Percentiles rank a stretch among this genome's conserved stretches.
Conservation (phyloP, 75 land plant genomes). For the Selaginella moellendorffii region DNA sequence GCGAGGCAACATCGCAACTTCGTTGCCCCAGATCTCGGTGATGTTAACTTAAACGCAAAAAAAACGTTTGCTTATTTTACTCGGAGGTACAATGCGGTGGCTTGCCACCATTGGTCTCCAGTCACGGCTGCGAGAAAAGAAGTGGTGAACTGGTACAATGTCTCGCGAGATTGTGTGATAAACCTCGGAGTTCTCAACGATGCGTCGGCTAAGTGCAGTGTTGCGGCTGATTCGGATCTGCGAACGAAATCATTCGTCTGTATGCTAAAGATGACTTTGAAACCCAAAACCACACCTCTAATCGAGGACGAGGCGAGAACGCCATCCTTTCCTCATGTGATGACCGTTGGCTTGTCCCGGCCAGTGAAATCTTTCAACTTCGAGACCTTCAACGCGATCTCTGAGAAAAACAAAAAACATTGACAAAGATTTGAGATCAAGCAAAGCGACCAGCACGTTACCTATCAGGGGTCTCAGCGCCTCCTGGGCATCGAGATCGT, state of each 20-base stretch:
- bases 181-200: neutral
- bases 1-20: too few species aligned
- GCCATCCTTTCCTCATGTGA: neutral
- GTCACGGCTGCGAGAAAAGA: neutral
- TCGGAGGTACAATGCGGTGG: neutral
- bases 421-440: neutral
- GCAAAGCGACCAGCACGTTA: too few species aligned
- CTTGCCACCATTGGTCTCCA: neutral
- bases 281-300: neutral
- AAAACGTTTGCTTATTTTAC: neutral
- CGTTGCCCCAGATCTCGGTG: neutral
- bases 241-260: neutral
- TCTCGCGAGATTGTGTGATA: too few species aligned
- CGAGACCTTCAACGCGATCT: neutral
- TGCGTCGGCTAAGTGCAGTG: neutral
- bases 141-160: neutral
- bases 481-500: constrained; percentile 4
- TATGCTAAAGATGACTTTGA: neutral
- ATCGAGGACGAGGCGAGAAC: neutral
- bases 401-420: neutral
- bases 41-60: neutral
- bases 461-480: neutral
- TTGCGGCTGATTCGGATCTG: neutral
- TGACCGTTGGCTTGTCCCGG: constrained; percentile 8
- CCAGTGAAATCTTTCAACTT: constrained; percentile 1